Conservation (phyloP, 2,329 filamentous ascomycete genomes). For the Fusarium staphyleae region DNA sequence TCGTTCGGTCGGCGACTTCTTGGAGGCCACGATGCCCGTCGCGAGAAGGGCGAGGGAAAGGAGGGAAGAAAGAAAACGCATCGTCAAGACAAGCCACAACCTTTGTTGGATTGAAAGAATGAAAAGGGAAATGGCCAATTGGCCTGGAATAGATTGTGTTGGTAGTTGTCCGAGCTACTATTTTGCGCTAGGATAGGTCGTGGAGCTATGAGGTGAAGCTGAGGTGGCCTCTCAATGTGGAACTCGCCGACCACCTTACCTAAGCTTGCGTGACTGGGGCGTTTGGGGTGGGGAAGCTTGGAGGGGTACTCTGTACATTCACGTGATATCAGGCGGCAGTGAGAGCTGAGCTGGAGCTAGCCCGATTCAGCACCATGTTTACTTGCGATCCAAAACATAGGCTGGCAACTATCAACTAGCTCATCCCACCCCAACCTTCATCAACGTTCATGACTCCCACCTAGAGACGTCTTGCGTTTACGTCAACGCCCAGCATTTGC, state of each 20-base stretch:
- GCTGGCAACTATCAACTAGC: constrained; percentile 4
- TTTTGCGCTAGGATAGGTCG: constrained; percentile 8
- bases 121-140: constrained; percentile 32
- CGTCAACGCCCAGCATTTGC: constrained; percentile 2
- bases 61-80: constrained; percentile 72
- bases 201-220: constrained; percentile 43
- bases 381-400: constrained; percentile 42
- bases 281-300: constrained; percentile 6
- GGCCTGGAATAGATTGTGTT: constrained; percentile 26
- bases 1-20: constrained; percentile 68
- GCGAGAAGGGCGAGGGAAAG: constrained; percentile 69
- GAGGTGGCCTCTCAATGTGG: constrained; percentile 46
- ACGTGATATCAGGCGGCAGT: constrained; percentile 16
- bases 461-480: constrained; percentile 8
- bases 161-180: constrained; percentile 22
- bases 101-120: background rate
- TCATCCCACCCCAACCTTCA: constrained; percentile 29
- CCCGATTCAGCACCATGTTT: constrained; percentile 44
- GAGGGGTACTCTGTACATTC: constrained; percentile 13
- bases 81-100: constrained; percentile 51
- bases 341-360: constrained; percentile 21
- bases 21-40: constrained; percentile 66
- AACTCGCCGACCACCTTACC: constrained; percentile 27
- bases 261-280: constrained; percentile 24
- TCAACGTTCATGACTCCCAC: constrained; percentile 14